Conservation (phyloP, 2,329 filamentous ascomycete genomes). For the Fonsecaea pugnacius region DNA sequence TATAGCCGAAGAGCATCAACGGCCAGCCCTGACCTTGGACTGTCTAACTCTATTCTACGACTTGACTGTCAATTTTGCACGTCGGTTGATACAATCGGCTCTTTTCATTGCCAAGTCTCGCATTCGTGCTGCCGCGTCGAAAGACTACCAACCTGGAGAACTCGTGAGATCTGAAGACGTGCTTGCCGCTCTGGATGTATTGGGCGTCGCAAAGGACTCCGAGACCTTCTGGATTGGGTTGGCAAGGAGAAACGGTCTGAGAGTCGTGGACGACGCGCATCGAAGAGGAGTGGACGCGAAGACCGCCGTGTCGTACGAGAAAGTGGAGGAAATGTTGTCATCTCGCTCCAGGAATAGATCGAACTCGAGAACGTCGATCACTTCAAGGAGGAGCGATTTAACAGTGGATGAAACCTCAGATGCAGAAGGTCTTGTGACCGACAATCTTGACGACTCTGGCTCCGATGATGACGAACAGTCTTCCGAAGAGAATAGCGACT, state of each 20-base stretch:
- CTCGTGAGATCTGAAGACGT: conserved; percentile 57
- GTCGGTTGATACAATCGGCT: conserved; percentile 69
- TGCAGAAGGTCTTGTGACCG: background rate
- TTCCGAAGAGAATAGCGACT: background rate
- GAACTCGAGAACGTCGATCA: conserved; percentile 6
- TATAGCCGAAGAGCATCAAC: conserved; percentile 56
- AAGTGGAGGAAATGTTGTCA: conserved; percentile 38
- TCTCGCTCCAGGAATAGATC: conserved; percentile 19
- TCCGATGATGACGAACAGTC: background rate
- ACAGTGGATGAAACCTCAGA: background rate
- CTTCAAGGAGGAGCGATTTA: background rate
- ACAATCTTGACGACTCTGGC: background rate
- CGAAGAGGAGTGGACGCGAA: conserved; percentile 27
- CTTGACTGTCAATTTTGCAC: conserved; percentile 69
- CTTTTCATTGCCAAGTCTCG: conserved; percentile 74
- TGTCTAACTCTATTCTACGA: conserved; percentile 77
- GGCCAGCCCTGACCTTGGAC: conserved; percentile 73
- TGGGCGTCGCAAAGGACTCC: conserved; percentile 53
- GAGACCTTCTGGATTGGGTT: conserved; percentile 57
- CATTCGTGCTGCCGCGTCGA: conserved; percentile 56
- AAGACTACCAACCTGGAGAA: conserved; percentile 40
- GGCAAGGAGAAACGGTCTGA: conserved; percentile 58
- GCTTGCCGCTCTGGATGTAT: conserved; percentile 57
- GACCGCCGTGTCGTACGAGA: conserved; percentile 23
- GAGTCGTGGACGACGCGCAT: conserved; percentile 44